These are phyloP conservation scores for Neckera pumila DNA, from an alignment of 225 moss, liverwort and hornwort genomes.

Conservation along the genomic window DNA sequence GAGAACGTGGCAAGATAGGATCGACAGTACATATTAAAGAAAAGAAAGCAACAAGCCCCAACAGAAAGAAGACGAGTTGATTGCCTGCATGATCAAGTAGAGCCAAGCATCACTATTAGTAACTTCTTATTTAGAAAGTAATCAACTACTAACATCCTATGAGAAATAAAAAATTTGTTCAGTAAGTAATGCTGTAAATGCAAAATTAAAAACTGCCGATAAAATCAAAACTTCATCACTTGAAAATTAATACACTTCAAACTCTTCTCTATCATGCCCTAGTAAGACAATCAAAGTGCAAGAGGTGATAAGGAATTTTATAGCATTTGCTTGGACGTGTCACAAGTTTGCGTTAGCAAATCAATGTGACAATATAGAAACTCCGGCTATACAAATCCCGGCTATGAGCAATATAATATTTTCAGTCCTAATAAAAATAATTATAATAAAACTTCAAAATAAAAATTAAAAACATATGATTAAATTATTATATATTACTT, in stretches of 20 bases:
- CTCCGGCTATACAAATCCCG: neutral
- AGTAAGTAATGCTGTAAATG: neutral
- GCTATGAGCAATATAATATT: no score
- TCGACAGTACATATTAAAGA: conserved; percentile 10
- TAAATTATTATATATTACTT: neutral
- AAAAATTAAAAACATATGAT: neutral
- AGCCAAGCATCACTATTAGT: neutral
- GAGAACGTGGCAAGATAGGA: conserved; percentile 32
- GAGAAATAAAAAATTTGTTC: neutral
- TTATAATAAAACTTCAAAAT: neutral
- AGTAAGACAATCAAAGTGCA: neutral
- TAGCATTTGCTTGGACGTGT: neutral
- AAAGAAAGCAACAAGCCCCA: neutral
- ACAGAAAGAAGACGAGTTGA: conserved; percentile 39
- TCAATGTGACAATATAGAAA: no score
- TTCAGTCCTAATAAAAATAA: neutral
- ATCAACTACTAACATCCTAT: neutral
- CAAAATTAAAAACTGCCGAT: neutral
- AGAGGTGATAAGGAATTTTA: neutral
- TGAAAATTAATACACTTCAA: neutral
- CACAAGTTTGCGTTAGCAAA: neutral
- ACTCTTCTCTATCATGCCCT: neutral
- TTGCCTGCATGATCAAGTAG: conserved; percentile 30
- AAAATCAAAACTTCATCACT: neutral
- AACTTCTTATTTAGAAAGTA: neutral